These are phyloP conservation scores for Sonneratia caseolaris DNA, from an alignment of 345 rosid genomes.

Conservation along the genomic window DNA sequence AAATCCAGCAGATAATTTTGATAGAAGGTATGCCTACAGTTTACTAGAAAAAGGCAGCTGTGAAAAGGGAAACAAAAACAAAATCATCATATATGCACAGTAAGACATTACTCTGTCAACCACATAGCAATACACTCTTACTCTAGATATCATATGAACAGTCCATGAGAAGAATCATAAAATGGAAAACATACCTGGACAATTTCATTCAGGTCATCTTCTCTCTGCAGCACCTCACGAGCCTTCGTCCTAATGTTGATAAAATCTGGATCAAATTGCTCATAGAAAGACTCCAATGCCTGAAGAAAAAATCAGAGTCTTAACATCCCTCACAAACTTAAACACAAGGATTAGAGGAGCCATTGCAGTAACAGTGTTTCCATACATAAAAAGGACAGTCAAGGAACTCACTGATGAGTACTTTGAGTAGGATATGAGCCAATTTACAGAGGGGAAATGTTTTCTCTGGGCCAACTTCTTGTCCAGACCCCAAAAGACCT, in stretches of 20 bases:
- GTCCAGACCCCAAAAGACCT: constrained; percentile 99
- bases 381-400: constrained; percentile 4
- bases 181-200: constrained; percentile 57
- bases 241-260: constrained; percentile 98
- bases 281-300: constrained; percentile 98
- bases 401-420: constrained; percentile 63
- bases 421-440: constrained; percentile 99
- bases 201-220: constrained; percentile 98
- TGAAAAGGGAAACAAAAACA: not conserved
- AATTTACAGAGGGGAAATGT: constrained; percentile 98
- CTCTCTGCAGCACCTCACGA: constrained; percentile 98
- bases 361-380: not conserved
- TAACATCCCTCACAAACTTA: not conserved
- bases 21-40: not conserved
- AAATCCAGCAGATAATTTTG: not conserved
- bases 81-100: not conserved
- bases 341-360: not conserved
- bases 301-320: constrained; percentile 11
- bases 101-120: not conserved
- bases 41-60: too few species aligned
- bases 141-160: not conserved
- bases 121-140: not conserved
- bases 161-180: not conserved
- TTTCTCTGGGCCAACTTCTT: constrained; percentile 99
- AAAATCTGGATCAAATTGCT: constrained; percentile 93